A percentile compares a stretch with the other conserved stretches of the same genome.
These are phyloP conservation scores for Brassica hybrid DNA, from an alignment of 441 rosid genomes.

Conservation along the genomic window DNA sequence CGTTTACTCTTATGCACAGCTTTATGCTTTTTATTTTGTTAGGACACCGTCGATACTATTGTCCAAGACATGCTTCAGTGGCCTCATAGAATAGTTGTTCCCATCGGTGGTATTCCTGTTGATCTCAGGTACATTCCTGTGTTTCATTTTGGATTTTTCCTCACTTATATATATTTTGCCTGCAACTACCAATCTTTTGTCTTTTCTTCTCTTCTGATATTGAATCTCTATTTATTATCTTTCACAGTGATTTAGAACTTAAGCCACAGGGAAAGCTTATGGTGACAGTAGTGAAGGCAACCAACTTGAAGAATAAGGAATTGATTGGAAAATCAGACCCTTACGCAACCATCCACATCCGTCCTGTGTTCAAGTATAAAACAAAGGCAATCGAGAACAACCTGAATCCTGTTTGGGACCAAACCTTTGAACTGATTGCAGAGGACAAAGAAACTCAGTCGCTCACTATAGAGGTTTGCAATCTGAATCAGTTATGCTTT, in stretches of 20 bases:
- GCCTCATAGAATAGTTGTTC: conserved; percentile 96
- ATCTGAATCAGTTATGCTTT: conserved; percentile 6
- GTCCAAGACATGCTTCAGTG: conserved; percentile 82
- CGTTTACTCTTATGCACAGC: conserved; percentile 9
- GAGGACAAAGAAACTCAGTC: too few species aligned
- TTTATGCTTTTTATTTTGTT: conserved; percentile 34
- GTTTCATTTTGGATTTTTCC: conserved; percentile 14
- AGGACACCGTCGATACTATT: conserved; percentile 90
- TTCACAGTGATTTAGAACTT: conserved; percentile 86
- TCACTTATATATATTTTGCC: background rate
- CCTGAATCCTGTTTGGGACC: too few species aligned
- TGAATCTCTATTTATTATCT: too few species aligned
- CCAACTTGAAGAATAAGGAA: conserved; percentile 89
- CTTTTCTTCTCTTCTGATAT: conserved; percentile 17
- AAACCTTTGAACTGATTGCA: too few species aligned
- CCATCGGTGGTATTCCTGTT: conserved; percentile 89
- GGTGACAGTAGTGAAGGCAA: conserved; percentile 71
- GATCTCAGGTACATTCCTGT: conserved; percentile 69
- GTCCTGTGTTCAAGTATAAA: too few species aligned
- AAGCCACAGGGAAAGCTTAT: conserved; percentile 88
- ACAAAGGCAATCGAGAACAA: too few species aligned
- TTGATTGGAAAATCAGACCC: too few species aligned
- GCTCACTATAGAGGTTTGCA: conserved; percentile 69
- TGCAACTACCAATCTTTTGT: conserved; percentile 21
- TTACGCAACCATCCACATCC: too few species aligned